These are phyloP conservation scores for Chrysochromulina tobinii DNA, from an alignment of 78 protist genomes.

Conservation along the genomic window DNA sequence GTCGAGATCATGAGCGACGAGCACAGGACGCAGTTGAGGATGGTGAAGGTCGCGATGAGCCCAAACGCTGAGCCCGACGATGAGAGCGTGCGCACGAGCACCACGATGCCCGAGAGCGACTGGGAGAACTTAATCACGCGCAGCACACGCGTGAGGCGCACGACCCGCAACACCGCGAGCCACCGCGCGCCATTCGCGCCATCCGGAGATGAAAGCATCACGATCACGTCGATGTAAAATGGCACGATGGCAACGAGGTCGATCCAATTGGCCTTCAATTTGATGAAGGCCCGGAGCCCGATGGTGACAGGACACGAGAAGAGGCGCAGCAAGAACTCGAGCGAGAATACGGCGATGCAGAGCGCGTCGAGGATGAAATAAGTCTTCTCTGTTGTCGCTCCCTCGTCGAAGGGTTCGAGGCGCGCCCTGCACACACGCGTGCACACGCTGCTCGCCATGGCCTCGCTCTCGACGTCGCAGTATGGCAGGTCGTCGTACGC, in stretches of 20 bases:
- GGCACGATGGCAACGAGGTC: not conserved
- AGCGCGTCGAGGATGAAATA: not conserved
- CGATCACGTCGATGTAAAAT: not conserved
- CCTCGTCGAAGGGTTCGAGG: not conserved
- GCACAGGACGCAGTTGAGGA: not conserved
- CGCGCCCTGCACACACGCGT: not conserved
- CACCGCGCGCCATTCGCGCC: not conserved
- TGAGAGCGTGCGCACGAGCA: not conserved
- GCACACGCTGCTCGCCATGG: not conserved
- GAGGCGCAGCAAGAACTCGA: not conserved
- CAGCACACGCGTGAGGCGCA: not conserved
- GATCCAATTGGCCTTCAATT: not conserved
- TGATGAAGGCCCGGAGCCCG: not conserved
- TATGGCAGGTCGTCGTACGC: not conserved
- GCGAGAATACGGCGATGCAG: not conserved
- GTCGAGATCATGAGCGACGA: not conserved
- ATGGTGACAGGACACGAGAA: not conserved
- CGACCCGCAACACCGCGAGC: not conserved
- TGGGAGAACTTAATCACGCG: not conserved
- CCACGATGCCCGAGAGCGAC: not conserved
- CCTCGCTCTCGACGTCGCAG: not conserved
- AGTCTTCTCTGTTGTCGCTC: not conserved
- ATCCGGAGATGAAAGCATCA: not conserved
- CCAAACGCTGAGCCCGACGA: not conserved
- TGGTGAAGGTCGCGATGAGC: not conserved